These are phyloP conservation scores for Hibiscus tridactylites DNA, from an alignment of 345 rosid species.

Conservation along the genomic window DNA sequence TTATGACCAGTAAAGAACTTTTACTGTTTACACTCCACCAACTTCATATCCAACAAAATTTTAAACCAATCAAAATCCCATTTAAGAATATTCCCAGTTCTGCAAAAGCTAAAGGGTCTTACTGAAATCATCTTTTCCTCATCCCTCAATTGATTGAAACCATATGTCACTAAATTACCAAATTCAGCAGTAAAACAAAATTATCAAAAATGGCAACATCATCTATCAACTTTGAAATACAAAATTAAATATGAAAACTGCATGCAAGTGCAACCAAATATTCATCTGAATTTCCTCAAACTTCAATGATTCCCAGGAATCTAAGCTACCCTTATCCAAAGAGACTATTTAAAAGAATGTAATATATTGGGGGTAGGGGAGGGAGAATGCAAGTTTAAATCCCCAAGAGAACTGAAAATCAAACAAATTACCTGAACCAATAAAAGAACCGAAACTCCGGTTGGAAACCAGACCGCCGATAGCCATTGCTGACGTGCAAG, in stretches of 20 bases:
- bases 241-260: neutral
- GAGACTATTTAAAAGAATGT: neutral
- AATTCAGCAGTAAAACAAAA: neutral
- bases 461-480: slow-evolving; percentile 70
- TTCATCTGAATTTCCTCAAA: neutral
- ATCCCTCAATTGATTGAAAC: neutral
- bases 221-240: neutral
- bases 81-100: neutral
- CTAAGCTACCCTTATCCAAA: neutral
- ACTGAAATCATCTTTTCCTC: neutral
- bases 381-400: neutral
- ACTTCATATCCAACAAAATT: slow-evolving; percentile 2
- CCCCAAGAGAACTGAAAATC: neutral
- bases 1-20: neutral
- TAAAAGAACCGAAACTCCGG: slow-evolving; percentile 50
- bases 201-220: neutral
- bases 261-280: slow-evolving; percentile 2
- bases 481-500: slow-evolving; percentile 44
- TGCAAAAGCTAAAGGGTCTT: neutral
- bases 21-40: neutral
- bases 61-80: neutral
- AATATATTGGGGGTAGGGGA: no score
- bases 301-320: neutral
- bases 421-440: slow-evolving; percentile 47
- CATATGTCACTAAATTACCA: neutral